Base-by-base conservation (phyloP, 140 eudicot genomes). In the Cichorium intybus region DNA sequence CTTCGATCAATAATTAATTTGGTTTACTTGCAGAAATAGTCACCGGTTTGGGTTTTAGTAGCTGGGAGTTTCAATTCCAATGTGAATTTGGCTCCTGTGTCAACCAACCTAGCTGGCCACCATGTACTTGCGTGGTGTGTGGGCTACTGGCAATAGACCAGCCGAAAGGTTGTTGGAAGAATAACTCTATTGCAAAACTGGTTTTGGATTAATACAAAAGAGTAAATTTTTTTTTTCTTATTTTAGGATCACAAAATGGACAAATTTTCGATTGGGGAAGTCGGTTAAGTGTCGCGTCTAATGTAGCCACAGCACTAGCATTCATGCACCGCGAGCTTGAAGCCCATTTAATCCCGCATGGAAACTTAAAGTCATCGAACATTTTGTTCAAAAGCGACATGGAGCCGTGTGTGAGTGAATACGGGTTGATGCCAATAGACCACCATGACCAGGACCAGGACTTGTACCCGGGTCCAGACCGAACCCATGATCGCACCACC, bases 351-450 rank as follows among this genome's bases (percentile, higher is more conserved):
- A 85, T 88, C 15, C 76, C 90, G 8, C 95, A 88, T 46, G 96
- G 94, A 26, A 88, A 85, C 82, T 9, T 88, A 12, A 88, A 88
- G 64, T 82, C 90, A 34, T 80, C 94, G 22, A 88, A 88, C 84
- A 88, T 88, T 35, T 47, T 88, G 37, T 43, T 88, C 31, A 82
- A 70, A 63, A 39, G 70, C 12, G 33, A 66, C 46, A 77, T 82
- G 90, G 89, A 85, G 28, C 90, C 96, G 6, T 61, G 80, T 35
- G 53, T 88, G 11, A 80, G 96, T 26, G 96, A 88, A 64, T 88
- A 88, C 50, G 96, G 96, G 18, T 77, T 88, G 50, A 81, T 73
- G 82, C 68, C 37, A 31, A 48, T 24, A 4, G 74, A 71, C 34
- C 75, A 69, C 35, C 82, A 57, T 16, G 73, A 70, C 63, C 75